Percentiles rank a stretch among this genome's conserved stretches.
These are phyloP conservation scores for Linum lewisii DNA, from an alignment of 345 rosid species.

Conservation along the genomic window DNA sequence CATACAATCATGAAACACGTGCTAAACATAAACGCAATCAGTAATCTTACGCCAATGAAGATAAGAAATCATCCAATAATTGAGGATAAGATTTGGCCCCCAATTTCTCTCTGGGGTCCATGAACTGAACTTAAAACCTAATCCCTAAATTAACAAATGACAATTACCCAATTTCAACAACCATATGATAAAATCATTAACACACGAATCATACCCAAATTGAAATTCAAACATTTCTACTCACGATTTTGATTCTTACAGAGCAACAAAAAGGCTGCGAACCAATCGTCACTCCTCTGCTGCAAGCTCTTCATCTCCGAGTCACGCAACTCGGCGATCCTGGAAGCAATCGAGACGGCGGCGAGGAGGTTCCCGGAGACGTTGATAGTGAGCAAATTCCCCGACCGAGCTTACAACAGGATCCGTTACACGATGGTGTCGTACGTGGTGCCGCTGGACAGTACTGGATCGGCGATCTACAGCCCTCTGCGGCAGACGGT, in stretches of 20 bases:
- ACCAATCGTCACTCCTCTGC: slow-evolving; percentile 34
- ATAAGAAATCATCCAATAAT: too few species aligned
- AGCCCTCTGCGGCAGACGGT: slow-evolving; percentile 48
- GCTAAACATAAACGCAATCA: neutral
- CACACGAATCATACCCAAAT: too few species aligned
- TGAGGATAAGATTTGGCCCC: neutral
- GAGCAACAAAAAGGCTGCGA: slow-evolving; percentile 21
- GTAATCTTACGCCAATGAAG: neutral
- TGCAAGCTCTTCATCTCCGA: slow-evolving; percentile 57
- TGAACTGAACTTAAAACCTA: neutral
- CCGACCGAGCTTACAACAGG: slow-evolving; percentile 47
- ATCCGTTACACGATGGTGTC: slow-evolving; percentile 45
- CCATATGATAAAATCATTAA: too few species aligned
- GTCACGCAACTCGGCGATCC: slow-evolving; percentile 32
- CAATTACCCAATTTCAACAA: too few species aligned
- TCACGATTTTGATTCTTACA: neutral
- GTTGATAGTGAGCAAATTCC: slow-evolving; percentile 36
- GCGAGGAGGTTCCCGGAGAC: slow-evolving; percentile 35
- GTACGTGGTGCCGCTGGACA: slow-evolving; percentile 28
- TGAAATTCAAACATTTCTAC: neutral
- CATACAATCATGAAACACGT: neutral
- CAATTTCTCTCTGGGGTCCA: neutral
- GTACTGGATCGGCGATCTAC: slow-evolving; percentile 34
- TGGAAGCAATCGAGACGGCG: slow-evolving; percentile 36
- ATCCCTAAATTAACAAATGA: too few species aligned